Evolutionary conservation across 139 green algal genomes (phyloP), one percentile per base, ranked within the genome.

Genomic region (Raphidocelis subcapitata): DNA sequence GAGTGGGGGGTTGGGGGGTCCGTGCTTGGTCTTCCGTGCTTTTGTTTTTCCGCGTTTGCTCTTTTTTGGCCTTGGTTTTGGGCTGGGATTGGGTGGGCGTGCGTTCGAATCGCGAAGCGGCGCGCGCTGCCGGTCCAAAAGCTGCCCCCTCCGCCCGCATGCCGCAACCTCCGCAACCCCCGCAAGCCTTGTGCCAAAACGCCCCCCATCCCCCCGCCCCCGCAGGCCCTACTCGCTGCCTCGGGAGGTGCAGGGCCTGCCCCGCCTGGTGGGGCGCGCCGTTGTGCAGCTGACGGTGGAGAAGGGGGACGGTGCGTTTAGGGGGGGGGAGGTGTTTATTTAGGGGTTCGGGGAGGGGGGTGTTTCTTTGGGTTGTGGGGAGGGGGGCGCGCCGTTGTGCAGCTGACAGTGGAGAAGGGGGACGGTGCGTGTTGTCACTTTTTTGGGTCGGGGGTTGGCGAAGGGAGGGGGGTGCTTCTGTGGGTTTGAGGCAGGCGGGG

Each of bases 151-250:
- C 8, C 21, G 20, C 8, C 12, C 52, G 52, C 4, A 16, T 16
- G 52, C 20, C 55, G 24, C 41, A 8, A 12, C 41, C 41, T 12
- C 8, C 41, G 8, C 41, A 49, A 49, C 8, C 41, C 41, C 41
- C 41, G 41, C 8, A 49, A n/a, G n/a, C n/a, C n/a, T n/a, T n/a
- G n/a, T n/a, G n/a, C n/a, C n/a, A n/a, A n/a, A n/a, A n/a, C n/a
- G n/a, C n/a, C n/a, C n/a, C 41, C 41, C 41, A 12, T 12, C 12
- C 41, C 41, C 41, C 41, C 41, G 8, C 12, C 82, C 87, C 3
- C 84, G 86, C 2, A 65, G 92, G 52, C 69, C 87, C 15, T 95
- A 83, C 59, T 68, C 66, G 51, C 72, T 94, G 32, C 86, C 86
- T 0, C 59, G 67, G 12, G 73, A 88, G n/a, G 86, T 87, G 31